Conservation (phyloP, 169 alveolate genomes). For the Besnoitia besnoiti region DNA sequence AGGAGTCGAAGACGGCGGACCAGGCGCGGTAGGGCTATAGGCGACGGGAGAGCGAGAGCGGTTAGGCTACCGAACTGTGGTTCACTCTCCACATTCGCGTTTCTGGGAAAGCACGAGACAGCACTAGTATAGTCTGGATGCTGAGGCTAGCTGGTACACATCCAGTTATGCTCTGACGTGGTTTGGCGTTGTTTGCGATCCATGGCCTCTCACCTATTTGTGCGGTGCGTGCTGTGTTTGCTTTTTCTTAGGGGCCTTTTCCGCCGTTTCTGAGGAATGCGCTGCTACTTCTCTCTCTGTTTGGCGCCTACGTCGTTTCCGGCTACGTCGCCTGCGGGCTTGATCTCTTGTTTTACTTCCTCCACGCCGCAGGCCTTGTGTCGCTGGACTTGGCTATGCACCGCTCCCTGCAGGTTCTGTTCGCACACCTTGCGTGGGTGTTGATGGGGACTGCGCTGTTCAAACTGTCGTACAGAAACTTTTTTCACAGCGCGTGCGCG, state of each 20-base stretch:
- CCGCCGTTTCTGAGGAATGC: neutral
- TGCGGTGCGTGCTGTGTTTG: neutral
- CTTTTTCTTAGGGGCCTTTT: neutral
- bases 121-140: no score
- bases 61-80: no score
- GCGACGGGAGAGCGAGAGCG: no score
- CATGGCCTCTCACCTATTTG: neutral
- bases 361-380: constrained; percentile 27
- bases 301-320: neutral
- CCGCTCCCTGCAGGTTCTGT: constrained; percentile 32
- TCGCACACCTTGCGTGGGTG: constrained; percentile 49
- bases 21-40: no score
- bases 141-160: no score
- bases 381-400: constrained; percentile 22
- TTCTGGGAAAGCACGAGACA: no score
- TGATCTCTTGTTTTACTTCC: neutral
- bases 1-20: no score
- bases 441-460: neutral
- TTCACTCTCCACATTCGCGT: no score
- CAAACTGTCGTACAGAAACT: neutral
- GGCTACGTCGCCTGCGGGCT: constrained; percentile 31
- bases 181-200: neutral
- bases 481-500: neutral
- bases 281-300: neutral
- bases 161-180: no score